Evolutionary conservation across 2,329 filamentous ascomycete species (phyloP).

Genomic region (Cercospora sp.): DNA sequence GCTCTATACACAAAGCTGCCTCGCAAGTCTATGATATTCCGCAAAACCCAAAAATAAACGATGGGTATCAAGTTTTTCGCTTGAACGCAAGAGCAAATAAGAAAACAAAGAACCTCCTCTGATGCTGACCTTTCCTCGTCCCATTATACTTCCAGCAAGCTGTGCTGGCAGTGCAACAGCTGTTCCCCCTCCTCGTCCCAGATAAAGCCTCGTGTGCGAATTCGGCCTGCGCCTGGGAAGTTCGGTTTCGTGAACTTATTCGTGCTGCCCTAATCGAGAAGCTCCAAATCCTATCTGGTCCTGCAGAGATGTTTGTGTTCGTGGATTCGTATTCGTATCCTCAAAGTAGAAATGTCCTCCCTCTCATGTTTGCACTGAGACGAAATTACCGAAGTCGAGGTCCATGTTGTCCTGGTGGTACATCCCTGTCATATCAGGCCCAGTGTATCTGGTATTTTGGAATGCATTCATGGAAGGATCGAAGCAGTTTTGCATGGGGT

Average conservation of each 20-base stretch:
- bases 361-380: slow-evolving; percentile 10
- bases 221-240: background rate
- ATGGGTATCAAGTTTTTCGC: slow-evolving; percentile 13
- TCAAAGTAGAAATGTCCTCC: background rate
- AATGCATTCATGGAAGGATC: background rate
- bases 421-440: background rate
- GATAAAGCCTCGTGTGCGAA: background rate
- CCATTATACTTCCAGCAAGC: background rate
- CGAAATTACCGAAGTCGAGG: slow-evolving; percentile 4
- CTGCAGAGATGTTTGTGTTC: background rate
- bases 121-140: background rate
- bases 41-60: background rate
- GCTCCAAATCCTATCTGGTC: background rate
- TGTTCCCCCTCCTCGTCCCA: background rate
- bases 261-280: background rate
- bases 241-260: background rate
- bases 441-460: background rate
- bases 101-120: background rate
- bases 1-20: background rate
- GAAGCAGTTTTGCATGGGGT: background rate
- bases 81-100: slow-evolving; percentile 9
- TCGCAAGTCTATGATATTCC: background rate
- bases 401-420: background rate
- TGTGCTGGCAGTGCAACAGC: background rate
- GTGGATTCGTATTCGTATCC: background rate